phyloP scores from a whole-genome alignment of 345 rosid genomes.

The Citrus trifoliata region DNA sequence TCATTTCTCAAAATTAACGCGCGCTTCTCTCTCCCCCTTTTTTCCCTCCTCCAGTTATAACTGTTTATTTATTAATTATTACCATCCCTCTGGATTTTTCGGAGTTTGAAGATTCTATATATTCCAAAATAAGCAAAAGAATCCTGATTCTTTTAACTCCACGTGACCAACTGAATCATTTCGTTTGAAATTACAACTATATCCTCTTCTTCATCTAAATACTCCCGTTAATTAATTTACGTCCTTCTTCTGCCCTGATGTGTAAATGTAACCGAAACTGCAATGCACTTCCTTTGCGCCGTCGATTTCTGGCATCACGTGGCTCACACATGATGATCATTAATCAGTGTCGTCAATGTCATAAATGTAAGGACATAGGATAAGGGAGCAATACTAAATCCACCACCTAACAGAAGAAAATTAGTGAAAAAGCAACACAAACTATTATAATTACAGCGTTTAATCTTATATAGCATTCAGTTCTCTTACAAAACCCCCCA shows the following conservation, averaged over 20 bases:
- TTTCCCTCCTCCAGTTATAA: slow-evolving; percentile 8
- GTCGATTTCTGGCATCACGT: background rate
- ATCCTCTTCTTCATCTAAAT: too few relatives aligned
- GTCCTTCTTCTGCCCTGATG: too few relatives aligned
- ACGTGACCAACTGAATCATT: slow-evolving; percentile 7
- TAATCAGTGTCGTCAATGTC: background rate
- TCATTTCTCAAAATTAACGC: slow-evolving; percentile 1
- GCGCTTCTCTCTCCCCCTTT: background rate
- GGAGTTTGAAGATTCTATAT: background rate
- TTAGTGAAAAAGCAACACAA: background rate
- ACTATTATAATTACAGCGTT: slow-evolving; percentile 10
- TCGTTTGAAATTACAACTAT: background rate
- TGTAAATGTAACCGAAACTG: too few relatives aligned
- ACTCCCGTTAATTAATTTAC: too few relatives aligned
- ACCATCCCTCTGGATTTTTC: too few relatives aligned
- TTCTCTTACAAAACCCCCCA: background rate
- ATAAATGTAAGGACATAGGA: background rate
- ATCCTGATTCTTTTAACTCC: background rate
- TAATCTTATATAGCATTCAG: background rate
- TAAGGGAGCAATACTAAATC: background rate
- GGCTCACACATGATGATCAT: too few relatives aligned
- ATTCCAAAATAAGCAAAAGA: too few relatives aligned
- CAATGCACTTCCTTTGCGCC: background rate
- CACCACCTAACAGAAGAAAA: background rate
- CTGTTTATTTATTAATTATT: background rate